Evolutionary conservation across 305 asterid genomes (phyloP).

Genomic region (Fraxinus paxiana): DNA sequence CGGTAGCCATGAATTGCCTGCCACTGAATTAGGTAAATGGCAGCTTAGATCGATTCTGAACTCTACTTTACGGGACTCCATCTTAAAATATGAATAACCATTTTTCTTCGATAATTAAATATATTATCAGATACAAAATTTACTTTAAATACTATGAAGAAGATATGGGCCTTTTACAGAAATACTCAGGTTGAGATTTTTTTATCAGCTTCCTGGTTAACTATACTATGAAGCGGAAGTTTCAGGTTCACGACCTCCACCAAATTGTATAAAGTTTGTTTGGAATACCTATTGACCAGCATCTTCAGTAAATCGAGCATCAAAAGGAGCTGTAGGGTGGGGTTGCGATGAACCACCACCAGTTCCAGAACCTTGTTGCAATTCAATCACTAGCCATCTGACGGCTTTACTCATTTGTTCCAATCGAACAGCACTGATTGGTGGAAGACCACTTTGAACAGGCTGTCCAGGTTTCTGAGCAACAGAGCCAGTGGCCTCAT

Average conservation of each 20-base stretch:
- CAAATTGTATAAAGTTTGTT: neutral
- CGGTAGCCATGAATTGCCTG: neutral
- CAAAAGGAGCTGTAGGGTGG: slow-evolving; percentile 72
- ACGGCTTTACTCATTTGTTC: slow-evolving; percentile 99
- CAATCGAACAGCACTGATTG: slow-evolving; percentile 90
- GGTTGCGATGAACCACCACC: slow-evolving; percentile 54
- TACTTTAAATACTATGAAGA: neutral
- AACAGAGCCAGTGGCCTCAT: slow-evolving; percentile 89
- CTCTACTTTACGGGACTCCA: neutral
- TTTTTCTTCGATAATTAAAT: neutral
- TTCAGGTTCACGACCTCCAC: neutral
- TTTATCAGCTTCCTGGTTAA: neutral
- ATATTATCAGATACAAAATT: neutral
- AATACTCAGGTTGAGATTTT: neutral
- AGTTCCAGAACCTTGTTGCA: slow-evolving; percentile 80
- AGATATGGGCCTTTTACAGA: neutral
- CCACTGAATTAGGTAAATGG: neutral
- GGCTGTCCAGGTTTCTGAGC: slow-evolving; percentile 58
- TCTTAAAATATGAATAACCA: neutral
- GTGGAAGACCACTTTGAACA: slow-evolving; percentile 58
- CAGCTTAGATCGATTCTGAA: neutral
- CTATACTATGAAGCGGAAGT: neutral
- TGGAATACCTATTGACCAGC: slow-evolving; percentile 60
- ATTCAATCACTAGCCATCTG: slow-evolving; percentile 81
- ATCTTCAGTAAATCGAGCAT: slow-evolving; percentile 87